A percentile compares a stretch with the other conserved stretches of the same genome.
Conservation (phyloP, 179 eudicot species). For the Carnegiea gigantea region DNA sequence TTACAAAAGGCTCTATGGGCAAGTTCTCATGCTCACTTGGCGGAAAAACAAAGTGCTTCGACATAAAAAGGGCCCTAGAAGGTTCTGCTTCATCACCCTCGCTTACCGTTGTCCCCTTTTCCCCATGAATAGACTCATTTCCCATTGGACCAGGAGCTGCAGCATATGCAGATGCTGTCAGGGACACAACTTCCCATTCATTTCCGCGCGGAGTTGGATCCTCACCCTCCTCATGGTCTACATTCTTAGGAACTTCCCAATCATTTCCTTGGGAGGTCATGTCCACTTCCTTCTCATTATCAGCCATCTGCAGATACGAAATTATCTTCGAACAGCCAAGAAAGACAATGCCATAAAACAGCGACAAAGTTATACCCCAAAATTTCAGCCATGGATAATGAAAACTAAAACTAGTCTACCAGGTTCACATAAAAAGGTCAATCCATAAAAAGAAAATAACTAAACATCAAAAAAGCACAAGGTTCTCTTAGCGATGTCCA, state of each 20-base stretch:
- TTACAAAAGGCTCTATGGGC: constrained; percentile 39
- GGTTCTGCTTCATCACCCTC: constrained; percentile 52
- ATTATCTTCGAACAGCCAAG: constrained; percentile 9
- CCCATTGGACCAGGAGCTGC: constrained; percentile 77
- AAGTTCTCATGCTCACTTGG: constrained; percentile 65
- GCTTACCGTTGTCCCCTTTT: constrained; percentile 25
- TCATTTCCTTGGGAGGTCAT: constrained; percentile 23
- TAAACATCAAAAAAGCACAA: background rate
- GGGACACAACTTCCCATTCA: constrained; percentile 96
- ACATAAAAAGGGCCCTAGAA: constrained; percentile 72
- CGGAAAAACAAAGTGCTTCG: constrained; percentile 57
- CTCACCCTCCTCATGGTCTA: constrained; percentile 51
- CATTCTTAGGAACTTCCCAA: constrained; percentile 10
- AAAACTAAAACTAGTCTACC: background rate
- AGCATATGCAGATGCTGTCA: constrained; percentile 87
- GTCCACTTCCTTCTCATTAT: constrained; percentile 25
- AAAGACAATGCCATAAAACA: background rate
- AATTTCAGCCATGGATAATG: background rate
- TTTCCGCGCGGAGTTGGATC: constrained; percentile 51
- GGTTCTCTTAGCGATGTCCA: background rate
- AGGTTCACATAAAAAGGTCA: background rate
- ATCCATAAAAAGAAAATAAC: background rate
- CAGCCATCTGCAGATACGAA: constrained; percentile 25
- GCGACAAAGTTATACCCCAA: background rate
- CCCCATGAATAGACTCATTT: constrained; percentile 42